Evolutionary conservation across 2,329 filamentous ascomycete species (phyloP).

Genomic region (Graphilbum sp.): DNA sequence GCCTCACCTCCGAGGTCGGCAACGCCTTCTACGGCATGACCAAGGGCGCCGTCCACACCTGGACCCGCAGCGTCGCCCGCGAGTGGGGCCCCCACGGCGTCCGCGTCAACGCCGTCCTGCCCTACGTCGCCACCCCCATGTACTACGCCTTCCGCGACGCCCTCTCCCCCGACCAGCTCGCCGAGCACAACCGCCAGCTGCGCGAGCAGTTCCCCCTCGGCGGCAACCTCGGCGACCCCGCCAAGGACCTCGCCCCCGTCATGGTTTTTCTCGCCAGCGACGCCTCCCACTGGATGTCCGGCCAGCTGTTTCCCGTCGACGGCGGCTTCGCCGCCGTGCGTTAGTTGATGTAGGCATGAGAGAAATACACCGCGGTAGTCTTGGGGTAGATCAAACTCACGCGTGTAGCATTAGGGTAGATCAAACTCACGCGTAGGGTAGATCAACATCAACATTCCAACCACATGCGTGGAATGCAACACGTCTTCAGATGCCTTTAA

Average conservation of each 20-base stretch:
- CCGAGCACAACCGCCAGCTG: background rate
- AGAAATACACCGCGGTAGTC: conserved; percentile 1
- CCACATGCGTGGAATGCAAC: too few relatives aligned
- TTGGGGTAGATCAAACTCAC: background rate
- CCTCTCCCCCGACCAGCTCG: background rate
- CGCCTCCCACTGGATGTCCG: background rate
- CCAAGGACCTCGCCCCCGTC: background rate
- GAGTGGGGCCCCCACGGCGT: background rate
- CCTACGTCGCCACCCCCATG: background rate
- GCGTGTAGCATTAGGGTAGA: too few relatives aligned
- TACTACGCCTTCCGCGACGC: background rate
- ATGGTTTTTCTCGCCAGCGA: background rate
- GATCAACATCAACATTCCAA: too few relatives aligned
- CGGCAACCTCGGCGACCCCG: background rate
- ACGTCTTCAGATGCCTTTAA: too few relatives aligned
- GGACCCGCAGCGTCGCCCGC: background rate
- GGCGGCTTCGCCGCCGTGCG: background rate
- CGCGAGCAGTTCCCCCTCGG: background rate
- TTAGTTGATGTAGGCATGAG: background rate
- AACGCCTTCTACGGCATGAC: conserved; percentile 1
- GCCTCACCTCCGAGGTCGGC: background rate
- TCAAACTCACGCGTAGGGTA: too few relatives aligned
- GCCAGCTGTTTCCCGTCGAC: background rate
- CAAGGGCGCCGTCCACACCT: background rate
- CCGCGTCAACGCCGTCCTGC: background rate